phyloP scores from a whole-genome alignment of 2,329 filamentous ascomycete species.

The Aspergillus sp. region DNA sequence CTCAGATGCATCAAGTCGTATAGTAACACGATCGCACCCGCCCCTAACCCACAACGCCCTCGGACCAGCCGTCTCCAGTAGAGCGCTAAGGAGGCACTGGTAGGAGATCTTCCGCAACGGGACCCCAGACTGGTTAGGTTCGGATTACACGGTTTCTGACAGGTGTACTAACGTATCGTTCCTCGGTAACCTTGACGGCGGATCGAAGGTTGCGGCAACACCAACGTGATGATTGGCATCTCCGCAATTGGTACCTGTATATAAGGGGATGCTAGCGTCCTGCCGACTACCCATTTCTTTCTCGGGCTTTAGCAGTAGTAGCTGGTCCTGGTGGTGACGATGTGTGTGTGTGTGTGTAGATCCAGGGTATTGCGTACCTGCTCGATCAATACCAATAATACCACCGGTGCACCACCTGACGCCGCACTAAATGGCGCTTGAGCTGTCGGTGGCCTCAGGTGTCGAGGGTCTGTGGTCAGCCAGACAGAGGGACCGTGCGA shows the following conservation, averaged over 20 bases:
- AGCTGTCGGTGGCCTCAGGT: slow-evolving; percentile 14
- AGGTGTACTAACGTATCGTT: background rate
- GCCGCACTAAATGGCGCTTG: slow-evolving; percentile 1
- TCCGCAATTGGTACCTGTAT: background rate
- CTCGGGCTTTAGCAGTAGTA: background rate
- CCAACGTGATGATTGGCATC: background rate
- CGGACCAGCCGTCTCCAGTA: background rate
- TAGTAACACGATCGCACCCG: background rate
- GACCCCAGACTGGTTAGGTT: background rate
- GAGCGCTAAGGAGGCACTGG: background rate
- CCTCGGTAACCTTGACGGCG: background rate
- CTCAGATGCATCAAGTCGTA: background rate
- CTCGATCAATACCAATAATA: background rate
- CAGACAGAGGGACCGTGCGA: slow-evolving; percentile 14
- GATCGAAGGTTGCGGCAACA: background rate
- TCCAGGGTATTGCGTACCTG: background rate
- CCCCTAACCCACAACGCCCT: background rate
- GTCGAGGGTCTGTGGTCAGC: slow-evolving; percentile 15
- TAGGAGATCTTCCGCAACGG: slow-evolving; percentile 5
- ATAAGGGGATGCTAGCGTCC: background rate
- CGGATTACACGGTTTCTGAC: background rate
- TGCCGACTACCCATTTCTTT: background rate
- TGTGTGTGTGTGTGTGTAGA: background rate
- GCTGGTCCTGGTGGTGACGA: background rate
- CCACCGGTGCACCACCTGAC: slow-evolving; percentile 1